These are phyloP conservation scores for Flaveria robusta DNA, from an alignment of 129 eudicot species.

Conservation along the genomic window DNA sequence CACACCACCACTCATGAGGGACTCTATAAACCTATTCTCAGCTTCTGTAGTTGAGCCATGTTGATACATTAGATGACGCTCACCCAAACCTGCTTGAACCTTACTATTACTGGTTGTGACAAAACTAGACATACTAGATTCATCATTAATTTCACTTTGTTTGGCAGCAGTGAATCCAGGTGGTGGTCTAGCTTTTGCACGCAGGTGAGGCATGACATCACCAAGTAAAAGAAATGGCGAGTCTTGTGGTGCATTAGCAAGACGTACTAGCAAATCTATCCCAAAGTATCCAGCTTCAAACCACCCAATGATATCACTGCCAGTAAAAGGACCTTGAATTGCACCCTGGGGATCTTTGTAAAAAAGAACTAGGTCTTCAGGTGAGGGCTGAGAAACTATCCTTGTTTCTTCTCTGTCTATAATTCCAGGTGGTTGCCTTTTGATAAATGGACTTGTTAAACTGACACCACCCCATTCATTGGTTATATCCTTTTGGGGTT, in stretches of 20 bases:
- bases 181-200: constrained; percentile 87
- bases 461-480: constrained; percentile 33
- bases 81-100: constrained; percentile 48
- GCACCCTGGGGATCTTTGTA: constrained; percentile 96
- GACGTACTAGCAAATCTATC: constrained; percentile 75
- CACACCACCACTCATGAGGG: constrained; percentile 47
- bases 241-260: constrained; percentile 73
- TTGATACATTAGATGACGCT: constrained; percentile 49
- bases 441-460: constrained; percentile 35
- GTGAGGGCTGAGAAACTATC: constrained; percentile 56
- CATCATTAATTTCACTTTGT: constrained; percentile 57
- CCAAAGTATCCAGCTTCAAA: constrained; percentile 98
- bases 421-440: constrained; percentile 59
- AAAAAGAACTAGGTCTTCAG: constrained; percentile 84
- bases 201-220: constrained; percentile 98
- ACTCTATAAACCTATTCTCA: constrained; percentile 76
- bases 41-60: constrained; percentile 63
- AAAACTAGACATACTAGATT: constrained; percentile 40
- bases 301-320: constrained; percentile 91
- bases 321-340: constrained; percentile 94
- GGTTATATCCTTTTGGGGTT: constrained; percentile 39
- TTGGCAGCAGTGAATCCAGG: constrained; percentile 81
- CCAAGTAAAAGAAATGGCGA: constrained; percentile 75
- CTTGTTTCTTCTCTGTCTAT: constrained; percentile 61
- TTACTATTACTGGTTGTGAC: constrained; percentile 35